Percentiles rank a stretch among this genome's conserved stretches.
These are phyloP conservation scores for Porodaedalea pini DNA, from an alignment of 1,284 basidiomycete genomes.

Conservation along the genomic window DNA sequence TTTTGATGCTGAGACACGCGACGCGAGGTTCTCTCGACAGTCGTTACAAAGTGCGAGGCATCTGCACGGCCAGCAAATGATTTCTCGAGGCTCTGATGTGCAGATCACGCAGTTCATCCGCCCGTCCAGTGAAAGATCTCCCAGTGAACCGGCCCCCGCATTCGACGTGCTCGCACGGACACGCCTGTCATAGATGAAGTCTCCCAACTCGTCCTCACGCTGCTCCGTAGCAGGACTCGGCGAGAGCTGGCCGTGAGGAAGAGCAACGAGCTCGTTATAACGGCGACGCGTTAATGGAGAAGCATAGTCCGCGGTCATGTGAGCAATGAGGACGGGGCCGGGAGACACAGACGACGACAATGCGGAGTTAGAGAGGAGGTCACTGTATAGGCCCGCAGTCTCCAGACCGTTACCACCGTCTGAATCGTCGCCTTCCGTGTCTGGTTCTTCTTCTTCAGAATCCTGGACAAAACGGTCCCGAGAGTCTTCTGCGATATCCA, in stretches of 20 bases:
- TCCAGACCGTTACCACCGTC: constrained; percentile 31
- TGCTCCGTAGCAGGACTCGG: constrained; percentile 14
- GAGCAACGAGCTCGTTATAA: constrained; percentile 37
- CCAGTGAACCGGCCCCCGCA: constrained; percentile 1
- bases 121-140: constrained; percentile 30
- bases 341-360: constrained; percentile 29
- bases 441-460: constrained; percentile 28
- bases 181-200: constrained; percentile 26
- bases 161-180: constrained; percentile 22
- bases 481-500: constrained; percentile 17
- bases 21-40: constrained; percentile 65
- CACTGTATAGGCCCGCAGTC: constrained; percentile 40
- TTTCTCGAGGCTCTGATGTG: constrained; percentile 61
- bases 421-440: constrained; percentile 24
- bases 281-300: constrained; percentile 46
- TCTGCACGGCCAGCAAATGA: constrained; percentile 78
- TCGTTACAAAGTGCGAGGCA: constrained; percentile 72
- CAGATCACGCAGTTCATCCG: constrained; percentile 65
- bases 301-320: constrained; percentile 39
- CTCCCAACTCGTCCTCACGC: constrained; percentile 28
- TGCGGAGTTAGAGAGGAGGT: constrained; percentile 35
- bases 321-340: constrained; percentile 47
- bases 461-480: constrained; percentile 12
- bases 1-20: constrained; percentile 57
- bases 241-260: constrained; percentile 12